Evolutionary conservation across 495 filamentous ascomycete species (phyloP).

Genomic region (Pseudotulostoma volvatum): DNA sequence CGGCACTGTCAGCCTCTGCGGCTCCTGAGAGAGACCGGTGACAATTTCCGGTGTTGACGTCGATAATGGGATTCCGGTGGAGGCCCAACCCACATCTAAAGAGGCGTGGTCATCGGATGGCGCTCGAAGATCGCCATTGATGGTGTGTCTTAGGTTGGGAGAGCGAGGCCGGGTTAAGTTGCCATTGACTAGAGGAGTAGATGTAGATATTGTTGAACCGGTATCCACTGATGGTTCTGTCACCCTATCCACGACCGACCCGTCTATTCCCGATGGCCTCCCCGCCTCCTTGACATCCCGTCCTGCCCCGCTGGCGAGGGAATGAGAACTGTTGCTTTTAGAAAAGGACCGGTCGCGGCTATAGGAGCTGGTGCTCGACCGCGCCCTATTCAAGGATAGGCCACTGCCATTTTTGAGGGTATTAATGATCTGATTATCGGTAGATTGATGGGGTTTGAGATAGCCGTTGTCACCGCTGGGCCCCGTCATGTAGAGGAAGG

Average conservation of each 20-base stretch:
- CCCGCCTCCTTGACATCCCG: slow-evolving; percentile 26
- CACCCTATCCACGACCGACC: slow-evolving; percentile 3
- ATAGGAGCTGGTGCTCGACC: slow-evolving; percentile 33
- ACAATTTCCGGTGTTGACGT: slow-evolving; percentile 18
- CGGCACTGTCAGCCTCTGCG: slow-evolving; percentile 22
- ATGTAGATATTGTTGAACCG: slow-evolving; percentile 16
- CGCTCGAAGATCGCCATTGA: slow-evolving; percentile 27
- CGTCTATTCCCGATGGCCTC: slow-evolving; percentile 9
- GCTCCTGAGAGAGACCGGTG: slow-evolving; percentile 24
- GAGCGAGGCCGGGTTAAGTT: slow-evolving; percentile 12
- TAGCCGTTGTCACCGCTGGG: slow-evolving; percentile 25
- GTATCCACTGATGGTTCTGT: slow-evolving; percentile 12
- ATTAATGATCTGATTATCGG: slow-evolving; percentile 21
- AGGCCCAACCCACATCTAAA: slow-evolving; percentile 16
- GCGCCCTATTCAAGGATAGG: slow-evolving; percentile 31
- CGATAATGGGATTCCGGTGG: slow-evolving; percentile 15
- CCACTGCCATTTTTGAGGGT: slow-evolving; percentile 27
- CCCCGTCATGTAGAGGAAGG: slow-evolving; percentile 34
- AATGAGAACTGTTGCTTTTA: slow-evolving; percentile 36
- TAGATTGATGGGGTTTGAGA: slow-evolving; percentile 14
- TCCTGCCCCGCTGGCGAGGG: slow-evolving; percentile 28
- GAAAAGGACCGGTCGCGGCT: slow-evolving; percentile 32
- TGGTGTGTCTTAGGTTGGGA: slow-evolving; percentile 19
- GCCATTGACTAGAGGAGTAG: slow-evolving; percentile 22
- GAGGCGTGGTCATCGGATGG: slow-evolving; percentile 18